A percentile compares a stretch with the other conserved stretches of the same genome.
phyloP scores from a whole-genome alignment of 139 green algal genomes.

The Chlorella sorokiniana region DNA sequence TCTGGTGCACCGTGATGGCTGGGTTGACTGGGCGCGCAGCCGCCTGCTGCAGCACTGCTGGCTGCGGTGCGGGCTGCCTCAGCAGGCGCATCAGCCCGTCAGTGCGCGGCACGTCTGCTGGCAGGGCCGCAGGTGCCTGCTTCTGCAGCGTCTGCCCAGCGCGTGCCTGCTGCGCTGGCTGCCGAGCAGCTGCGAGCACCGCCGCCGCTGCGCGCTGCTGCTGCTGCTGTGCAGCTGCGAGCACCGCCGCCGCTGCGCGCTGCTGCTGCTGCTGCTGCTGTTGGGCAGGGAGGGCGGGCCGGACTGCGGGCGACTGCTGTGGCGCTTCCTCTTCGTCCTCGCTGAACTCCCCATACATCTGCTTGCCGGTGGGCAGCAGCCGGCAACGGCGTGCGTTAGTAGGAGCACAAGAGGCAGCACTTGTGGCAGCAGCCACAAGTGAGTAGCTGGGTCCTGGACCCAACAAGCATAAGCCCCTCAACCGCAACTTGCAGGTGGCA shows the following conservation, averaged over 20 bases:
- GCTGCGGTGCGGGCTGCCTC: too few relatives aligned
- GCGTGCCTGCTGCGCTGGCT: background rate
- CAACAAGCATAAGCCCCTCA: background rate
- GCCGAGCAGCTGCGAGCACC: too few relatives aligned
- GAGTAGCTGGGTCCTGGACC: background rate
- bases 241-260: background rate
- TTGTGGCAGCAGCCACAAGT: background rate
- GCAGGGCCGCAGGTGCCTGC: too few relatives aligned
- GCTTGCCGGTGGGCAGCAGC: background rate
- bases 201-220: background rate
- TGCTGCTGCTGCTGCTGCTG: slow-evolving; percentile 14
- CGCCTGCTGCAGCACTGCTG: too few relatives aligned
- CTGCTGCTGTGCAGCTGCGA: background rate
- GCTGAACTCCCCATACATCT: background rate
- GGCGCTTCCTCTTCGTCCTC: background rate
- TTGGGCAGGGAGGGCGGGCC: background rate
- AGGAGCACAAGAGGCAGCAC: background rate
- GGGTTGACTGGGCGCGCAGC: too few relatives aligned
- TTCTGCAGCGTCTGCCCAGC: background rate
- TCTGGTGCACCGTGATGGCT: too few relatives aligned
- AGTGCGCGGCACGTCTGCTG: background rate
- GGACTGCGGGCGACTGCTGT: background rate
- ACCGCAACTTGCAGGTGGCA: background rate
- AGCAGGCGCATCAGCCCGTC: background rate
- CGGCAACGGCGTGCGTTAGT: background rate